phyloP scores from a whole-genome alignment of 768 basidiomycete species.

The Boletus patriciae region DNA sequence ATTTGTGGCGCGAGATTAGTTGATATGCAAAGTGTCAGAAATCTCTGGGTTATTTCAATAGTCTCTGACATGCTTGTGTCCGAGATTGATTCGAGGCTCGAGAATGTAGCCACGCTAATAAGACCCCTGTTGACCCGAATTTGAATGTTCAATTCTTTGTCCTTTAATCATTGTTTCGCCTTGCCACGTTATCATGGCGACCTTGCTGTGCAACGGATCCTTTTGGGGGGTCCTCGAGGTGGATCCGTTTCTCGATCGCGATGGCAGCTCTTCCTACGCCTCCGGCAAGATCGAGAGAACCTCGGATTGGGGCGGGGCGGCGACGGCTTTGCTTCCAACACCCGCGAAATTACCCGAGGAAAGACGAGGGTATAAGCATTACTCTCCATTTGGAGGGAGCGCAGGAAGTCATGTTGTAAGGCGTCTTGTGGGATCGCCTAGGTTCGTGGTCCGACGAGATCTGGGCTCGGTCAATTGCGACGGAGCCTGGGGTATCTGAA shows the following conservation, averaged over 20 bases:
- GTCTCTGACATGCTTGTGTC: neutral
- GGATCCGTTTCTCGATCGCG: neutral
- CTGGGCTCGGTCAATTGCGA: neutral
- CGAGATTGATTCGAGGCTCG: neutral
- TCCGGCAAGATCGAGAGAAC: constrained; percentile 19
- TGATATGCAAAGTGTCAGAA: too few species aligned
- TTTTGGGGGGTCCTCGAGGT: neutral
- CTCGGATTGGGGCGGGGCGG: constrained; percentile 40
- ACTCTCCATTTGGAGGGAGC: neutral
- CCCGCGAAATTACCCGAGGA: neutral
- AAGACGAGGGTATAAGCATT: too few species aligned
- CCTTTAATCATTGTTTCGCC: neutral
- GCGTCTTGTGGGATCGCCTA: neutral
- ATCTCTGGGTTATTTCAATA: neutral
- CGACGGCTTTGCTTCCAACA: constrained; percentile 37
- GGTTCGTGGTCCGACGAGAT: neutral
- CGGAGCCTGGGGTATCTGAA: neutral
- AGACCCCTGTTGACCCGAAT: neutral
- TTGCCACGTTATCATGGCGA: neutral
- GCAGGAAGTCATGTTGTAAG: neutral
- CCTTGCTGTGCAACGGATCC: neutral
- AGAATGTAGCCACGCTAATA: too few species aligned
- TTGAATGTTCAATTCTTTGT: neutral
- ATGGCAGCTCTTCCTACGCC: neutral
- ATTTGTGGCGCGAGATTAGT: too few species aligned